Percentiles rank a stretch among this genome's conserved stretches.
phyloP scores from a whole-genome alignment of 805 yeast species.

The Zygoascus flipseniorum region DNA sequence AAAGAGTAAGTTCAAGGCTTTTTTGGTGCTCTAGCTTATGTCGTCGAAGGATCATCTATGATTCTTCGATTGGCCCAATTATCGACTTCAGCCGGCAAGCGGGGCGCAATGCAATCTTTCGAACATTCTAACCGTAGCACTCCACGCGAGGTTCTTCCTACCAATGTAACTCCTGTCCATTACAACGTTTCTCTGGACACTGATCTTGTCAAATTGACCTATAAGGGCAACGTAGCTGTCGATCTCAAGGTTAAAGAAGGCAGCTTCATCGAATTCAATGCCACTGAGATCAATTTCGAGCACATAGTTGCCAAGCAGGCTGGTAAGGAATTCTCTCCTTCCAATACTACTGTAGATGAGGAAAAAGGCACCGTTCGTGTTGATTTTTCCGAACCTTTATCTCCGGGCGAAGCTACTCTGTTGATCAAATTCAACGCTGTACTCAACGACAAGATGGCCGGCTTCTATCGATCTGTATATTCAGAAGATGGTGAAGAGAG shows the following conservation, averaged over 20 bases:
- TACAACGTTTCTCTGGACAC: slow-evolving; percentile 66
- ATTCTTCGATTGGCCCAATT: too few relatives aligned
- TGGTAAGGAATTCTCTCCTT: slow-evolving; percentile 24
- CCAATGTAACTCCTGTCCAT: slow-evolving; percentile 60
- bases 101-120: too few relatives aligned
- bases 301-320: slow-evolving; percentile 33
- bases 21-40: too few relatives aligned
- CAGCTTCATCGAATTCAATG: slow-evolving; percentile 45
- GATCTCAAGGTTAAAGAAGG: slow-evolving; percentile 36
- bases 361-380: slow-evolving; percentile 59
- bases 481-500: slow-evolving; percentile 43
- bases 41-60: too few relatives aligned
- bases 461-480: slow-evolving; percentile 62
- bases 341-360: slow-evolving; percentile 31
- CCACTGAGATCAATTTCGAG: slow-evolving; percentile 55
- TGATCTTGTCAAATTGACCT: slow-evolving; percentile 35
- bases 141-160: slow-evolving; percentile 44
- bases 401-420: slow-evolving; percentile 46
- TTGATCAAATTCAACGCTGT: slow-evolving; percentile 46
- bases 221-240: slow-evolving; percentile 30
- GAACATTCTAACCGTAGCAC: neutral
- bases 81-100: too few relatives aligned
- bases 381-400: slow-evolving; percentile 37
- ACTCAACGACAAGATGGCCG: slow-evolving; percentile 63
- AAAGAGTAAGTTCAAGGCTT: neutral